Percentiles rank a stretch among this genome's conserved stretches.
Evolutionary conservation across 78 protist species (phyloP).

Genomic region (Neovahlkampfia damariscottae): DNA sequence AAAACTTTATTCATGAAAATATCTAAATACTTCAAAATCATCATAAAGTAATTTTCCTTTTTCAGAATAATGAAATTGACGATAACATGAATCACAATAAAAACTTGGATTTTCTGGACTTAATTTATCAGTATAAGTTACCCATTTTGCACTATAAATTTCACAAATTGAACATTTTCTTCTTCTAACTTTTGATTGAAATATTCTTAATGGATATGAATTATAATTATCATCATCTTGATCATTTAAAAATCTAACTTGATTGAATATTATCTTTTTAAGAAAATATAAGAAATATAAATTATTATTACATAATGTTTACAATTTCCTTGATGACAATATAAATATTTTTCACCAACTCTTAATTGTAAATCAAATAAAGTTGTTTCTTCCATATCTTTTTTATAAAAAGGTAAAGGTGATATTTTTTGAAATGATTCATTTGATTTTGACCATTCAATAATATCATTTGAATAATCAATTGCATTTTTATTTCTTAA

Average conservation of each 20-base stretch:
- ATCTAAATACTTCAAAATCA: background rate
- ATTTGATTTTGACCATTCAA: background rate
- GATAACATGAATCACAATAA: background rate
- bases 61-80: background rate
- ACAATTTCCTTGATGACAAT: background rate
- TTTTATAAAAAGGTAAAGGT: background rate
- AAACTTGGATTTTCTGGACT: background rate
- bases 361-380: background rate
- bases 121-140: background rate
- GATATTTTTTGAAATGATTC: too few relatives aligned
- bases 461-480: background rate
- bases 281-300: too few relatives aligned
- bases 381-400: background rate
- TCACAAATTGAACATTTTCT: background rate
- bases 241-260: background rate
- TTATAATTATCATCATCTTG: background rate
- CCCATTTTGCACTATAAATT: background rate
- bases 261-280: background rate
- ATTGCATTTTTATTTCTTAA: background rate
- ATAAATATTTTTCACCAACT: background rate
- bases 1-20: background rate
- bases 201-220: background rate
- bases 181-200: background rate
- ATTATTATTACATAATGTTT: too few relatives aligned
- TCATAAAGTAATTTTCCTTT: background rate